A percentile compares a stretch with the other conserved stretches of the same genome.
These are phyloP conservation scores for Peronospora destructor DNA, from an alignment of 352 stramenopile genomes.

Conservation along the genomic window DNA sequence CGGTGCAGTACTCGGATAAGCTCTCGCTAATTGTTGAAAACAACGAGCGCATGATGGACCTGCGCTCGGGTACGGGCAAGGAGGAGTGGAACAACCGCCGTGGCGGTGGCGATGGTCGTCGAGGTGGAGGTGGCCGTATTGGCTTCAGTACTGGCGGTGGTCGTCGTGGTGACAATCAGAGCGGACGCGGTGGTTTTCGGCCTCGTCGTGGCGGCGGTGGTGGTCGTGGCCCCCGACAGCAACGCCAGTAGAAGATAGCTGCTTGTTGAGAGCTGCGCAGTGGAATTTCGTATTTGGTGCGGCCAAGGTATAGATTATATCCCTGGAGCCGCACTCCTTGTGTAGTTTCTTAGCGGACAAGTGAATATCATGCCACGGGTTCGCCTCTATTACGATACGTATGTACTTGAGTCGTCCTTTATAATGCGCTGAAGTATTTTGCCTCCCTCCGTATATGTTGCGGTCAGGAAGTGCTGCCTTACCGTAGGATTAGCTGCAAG, in stretches of 20 bases:
- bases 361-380: conserved; percentile 25
- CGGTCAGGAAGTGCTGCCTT: neutral
- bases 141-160: conserved; percentile 29
- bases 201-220: conserved; percentile 38
- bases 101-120: conserved; percentile 30
- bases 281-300: conserved; percentile 9
- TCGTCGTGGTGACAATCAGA: conserved; percentile 44
- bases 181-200: conserved; percentile 41
- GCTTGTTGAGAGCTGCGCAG: conserved; percentile 18
- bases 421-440: neutral
- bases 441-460: conserved; percentile 9
- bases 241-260: conserved; percentile 35
- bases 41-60: conserved; percentile 87
- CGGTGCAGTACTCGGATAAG: conserved; percentile 95
- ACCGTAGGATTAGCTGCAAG: neutral
- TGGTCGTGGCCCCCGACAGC: conserved; percentile 31
- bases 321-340: conserved; percentile 10
- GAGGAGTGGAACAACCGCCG: conserved; percentile 63
- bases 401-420: conserved; percentile 3
- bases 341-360: conserved; percentile 16
- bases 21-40: conserved; percentile 83
- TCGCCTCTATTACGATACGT: conserved; percentile 22
- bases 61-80: conserved; percentile 58
- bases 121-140: conserved; percentile 35
- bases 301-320: conserved; percentile 15